phyloP scores from a whole-genome alignment of 2,329 filamentous ascomycete genomes.

The Amauroascus niger region DNA sequence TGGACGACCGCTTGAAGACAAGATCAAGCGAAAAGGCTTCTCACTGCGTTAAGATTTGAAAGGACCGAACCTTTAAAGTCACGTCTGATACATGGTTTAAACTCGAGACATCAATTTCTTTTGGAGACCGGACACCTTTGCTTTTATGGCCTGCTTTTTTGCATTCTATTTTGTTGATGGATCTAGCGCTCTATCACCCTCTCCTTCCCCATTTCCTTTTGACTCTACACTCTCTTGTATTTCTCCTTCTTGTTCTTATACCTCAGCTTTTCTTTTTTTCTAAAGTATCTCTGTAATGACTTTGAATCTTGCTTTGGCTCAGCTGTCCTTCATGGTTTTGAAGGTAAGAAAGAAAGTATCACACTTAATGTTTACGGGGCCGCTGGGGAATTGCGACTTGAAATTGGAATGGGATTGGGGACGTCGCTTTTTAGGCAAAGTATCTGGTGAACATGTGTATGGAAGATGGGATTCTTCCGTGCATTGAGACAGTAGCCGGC shows the following conservation, averaged over 20 bases:
- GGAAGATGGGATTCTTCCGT: neutral
- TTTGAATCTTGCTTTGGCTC: conserved; percentile 10
- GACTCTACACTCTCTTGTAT: conserved; percentile 28
- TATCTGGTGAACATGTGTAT: neutral
- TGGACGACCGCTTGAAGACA: conserved; percentile 90
- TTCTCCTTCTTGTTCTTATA: conserved; percentile 24
- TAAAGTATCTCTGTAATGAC: conserved; percentile 15
- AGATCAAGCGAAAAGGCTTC: conserved; percentile 98
- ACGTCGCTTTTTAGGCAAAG: neutral
- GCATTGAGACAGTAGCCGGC: neutral
- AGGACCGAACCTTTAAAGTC: conserved; percentile 12
- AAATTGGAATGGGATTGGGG: conserved; percentile 1
- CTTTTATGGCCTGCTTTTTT: conserved; percentile 10
- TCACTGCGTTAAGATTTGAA: conserved; percentile 67
- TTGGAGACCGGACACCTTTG: conserved; percentile 3
- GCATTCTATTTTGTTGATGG: conserved; percentile 14
- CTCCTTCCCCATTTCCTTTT: conserved; percentile 20
- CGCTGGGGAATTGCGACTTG: conserved; percentile 2
- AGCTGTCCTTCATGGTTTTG: conserved; percentile 9
- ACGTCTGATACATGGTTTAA: conserved; percentile 16
- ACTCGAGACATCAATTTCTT: conserved; percentile 4
- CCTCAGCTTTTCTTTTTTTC: conserved; percentile 26
- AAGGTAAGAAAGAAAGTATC: conserved; percentile 17
- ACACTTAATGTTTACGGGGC: conserved; percentile 23
- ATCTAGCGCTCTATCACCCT: conserved; percentile 19